Base-by-base conservation (phyloP, 495 filamentous ascomycete species). In the Parachaetomium inaequale region DNA sequence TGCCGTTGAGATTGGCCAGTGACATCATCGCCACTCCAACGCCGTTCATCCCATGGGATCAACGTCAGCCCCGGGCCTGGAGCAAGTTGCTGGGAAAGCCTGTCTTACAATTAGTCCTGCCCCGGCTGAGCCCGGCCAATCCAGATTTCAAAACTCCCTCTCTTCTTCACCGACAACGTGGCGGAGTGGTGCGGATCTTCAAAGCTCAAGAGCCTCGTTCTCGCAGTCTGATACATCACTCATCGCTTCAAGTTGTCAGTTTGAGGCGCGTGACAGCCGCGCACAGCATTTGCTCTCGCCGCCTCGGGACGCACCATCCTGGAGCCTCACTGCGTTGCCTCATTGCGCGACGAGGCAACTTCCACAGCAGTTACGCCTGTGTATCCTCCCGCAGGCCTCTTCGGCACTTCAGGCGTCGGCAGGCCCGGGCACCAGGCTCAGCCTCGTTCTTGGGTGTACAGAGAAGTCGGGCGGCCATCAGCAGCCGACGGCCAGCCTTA, bases 11-110 rank as follows among this genome's bases (percentile, higher is more conserved):
- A 21, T 52, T 34, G 23, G 31, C 23, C 28, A 10, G 58, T 60
- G 58, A 60, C 58, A 60, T 60, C 58, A 60, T 52, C 58, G 32
- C 46, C 55, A 47, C 55, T 28, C 43, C 46, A 23, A 21, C 50
- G 34, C 51, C 21, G 53, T 40, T 42, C 53, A 55, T 43, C 53
- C 34, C 36, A 42, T 29, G 31, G 17, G 29, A 25, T 50, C 56
- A 31, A 59, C 31, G 29, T 50, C 17, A 46, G n/a, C 55, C 29
- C 12, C 42, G 14, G 26, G 40, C 28, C 12, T 3, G 19, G 29
- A 17, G 3, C 8, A 40, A 40, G 12, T 40, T 2, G 17, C 17
- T 17, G 5, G 4, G 36, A 40, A 15, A 40, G 36, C 2, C 36
- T 40, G 31, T 40, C 34, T 7, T 55, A 43, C 53, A 29, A 7